Conservation (phyloP, 1,139 yeast species). For the Debaryomyces udenii region DNA sequence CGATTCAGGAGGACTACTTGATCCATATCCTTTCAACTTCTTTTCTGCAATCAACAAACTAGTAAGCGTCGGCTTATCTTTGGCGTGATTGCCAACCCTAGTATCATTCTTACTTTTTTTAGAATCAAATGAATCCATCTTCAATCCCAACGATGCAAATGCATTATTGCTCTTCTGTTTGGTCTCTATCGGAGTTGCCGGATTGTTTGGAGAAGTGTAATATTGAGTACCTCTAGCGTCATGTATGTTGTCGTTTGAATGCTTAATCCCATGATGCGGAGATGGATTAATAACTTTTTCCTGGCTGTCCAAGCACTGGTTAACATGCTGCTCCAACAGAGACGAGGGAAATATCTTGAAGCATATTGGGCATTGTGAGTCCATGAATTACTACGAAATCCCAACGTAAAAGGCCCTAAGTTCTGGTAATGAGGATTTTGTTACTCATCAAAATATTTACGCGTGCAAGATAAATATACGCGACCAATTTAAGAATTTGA, state of each 20-base stretch:
- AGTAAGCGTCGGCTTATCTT: slow-evolving; percentile 34
- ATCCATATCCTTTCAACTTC: slow-evolving; percentile 18
- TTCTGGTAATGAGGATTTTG: too few relatives aligned
- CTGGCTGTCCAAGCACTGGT: slow-evolving; percentile 34
- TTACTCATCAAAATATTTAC: too few relatives aligned
- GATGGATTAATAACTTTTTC: slow-evolving; percentile 10
- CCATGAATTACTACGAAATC: slow-evolving; percentile 9
- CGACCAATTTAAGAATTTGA: not conserved
- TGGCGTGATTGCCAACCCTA: slow-evolving; percentile 16
- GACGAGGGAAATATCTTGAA: slow-evolving; percentile 23
- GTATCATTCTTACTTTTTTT: slow-evolving; percentile 22
- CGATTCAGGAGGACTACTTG: too few relatives aligned
- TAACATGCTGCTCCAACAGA: slow-evolving; percentile 45
- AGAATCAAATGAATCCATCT: slow-evolving; percentile 26
- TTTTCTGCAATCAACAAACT: slow-evolving; percentile 37
- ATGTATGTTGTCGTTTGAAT: not conserved
- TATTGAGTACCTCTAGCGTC: not conserved
- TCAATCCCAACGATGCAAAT: slow-evolving; percentile 35
- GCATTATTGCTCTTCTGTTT: slow-evolving; percentile 19
- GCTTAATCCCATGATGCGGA: too few relatives aligned
- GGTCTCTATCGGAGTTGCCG: slow-evolving; percentile 1
- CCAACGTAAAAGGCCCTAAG: too few relatives aligned
- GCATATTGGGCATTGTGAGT: slow-evolving; percentile 41
- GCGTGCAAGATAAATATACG: not conserved
- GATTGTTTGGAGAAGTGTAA: not conserved